Conservation (phyloP, 768 basidiomycete species). For the Pleurotus eryngii region DNA sequence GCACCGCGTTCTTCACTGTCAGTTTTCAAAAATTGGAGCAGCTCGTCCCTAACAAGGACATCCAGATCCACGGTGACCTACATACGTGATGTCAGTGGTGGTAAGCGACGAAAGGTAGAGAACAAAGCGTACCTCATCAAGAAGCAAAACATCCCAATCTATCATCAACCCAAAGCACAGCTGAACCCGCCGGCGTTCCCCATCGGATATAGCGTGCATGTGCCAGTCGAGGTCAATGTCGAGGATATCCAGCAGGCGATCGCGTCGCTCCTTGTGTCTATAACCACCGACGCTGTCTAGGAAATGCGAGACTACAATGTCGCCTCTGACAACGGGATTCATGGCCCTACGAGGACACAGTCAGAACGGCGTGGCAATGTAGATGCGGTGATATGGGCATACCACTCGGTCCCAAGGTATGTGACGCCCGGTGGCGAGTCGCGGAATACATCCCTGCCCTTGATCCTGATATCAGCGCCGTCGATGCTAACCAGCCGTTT, state of each 20-base stretch:
- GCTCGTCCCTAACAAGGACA: conserved; percentile 87
- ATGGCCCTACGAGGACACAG: conserved; percentile 63
- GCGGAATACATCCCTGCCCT: conserved; percentile 86
- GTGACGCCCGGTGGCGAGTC: conserved; percentile 79
- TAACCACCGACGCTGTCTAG: conserved; percentile 98
- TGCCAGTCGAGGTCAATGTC: conserved; percentile 97
- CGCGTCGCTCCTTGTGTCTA: conserved; percentile 84
- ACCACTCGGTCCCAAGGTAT: conserved; percentile 95
- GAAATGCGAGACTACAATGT: conserved; percentile 90
- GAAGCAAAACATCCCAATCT: conserved; percentile 87
- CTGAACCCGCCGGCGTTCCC: conserved; percentile 89
- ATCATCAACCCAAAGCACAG: conserved; percentile 95
- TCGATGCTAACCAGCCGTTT: conserved; percentile 67
- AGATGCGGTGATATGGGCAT: background rate
- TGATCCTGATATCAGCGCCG: conserved; percentile 61
- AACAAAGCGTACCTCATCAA: conserved; percentile 74
- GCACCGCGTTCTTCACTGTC: conserved; percentile 80
- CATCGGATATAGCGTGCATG: conserved; percentile 95
- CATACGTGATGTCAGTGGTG: background rate
- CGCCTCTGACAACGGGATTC: conserved; percentile 94
- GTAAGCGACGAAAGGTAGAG: background rate
- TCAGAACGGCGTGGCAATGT: background rate
- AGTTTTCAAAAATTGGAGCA: conserved; percentile 81
- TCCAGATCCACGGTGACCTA: conserved; percentile 97
- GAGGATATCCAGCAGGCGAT: conserved; percentile 82